Base-by-base conservation (phyloP, 805 yeast species). In the Yamadazyma tumulicola region DNA sequence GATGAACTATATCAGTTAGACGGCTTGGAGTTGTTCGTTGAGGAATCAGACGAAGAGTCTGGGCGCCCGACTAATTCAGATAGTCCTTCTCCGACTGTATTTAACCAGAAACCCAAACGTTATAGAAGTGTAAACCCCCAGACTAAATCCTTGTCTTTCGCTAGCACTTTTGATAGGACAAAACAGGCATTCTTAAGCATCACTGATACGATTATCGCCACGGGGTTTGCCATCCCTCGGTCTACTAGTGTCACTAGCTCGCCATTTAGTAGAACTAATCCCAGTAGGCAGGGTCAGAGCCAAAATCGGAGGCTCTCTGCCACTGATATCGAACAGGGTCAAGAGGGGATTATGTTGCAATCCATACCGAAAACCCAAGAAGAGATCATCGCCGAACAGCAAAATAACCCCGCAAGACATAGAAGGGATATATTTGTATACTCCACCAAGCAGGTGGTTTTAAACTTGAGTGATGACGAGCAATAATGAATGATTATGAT, bases 221-320 rank as follows among this genome's bases (percentile, higher is more conserved):
- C 75, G 31, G 79, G 79, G n/a, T 57, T 78, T 44, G 77, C 79
- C 4, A 69, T 73, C 4, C 77, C 81, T 1, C 51, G 77, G 31
- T 71, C 81, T 0, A 68, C 71, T 20, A 61, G 68, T 46, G 57
- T 34, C 35, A 61, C 61, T 3, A 47, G 38, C 23, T 29, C 43
- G 6, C 37, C 22, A 9, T 26, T 33, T 16, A 31, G 17, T 21
- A 24, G 15, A 8, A 21, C 15, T 14, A 26, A 25, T 10, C 6
- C 8, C 27, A 7, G 14, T 11, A 24, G 27, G 6, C 14, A 12
- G 14, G 14, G 14, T 12, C 14, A 24, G 14, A 17, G 14, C 11
- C 13, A 33, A 12, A 14, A 20, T n/a, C 18, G n/a, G n/a, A 6
- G n/a, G n/a, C 29, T 16, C 15, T 8, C 7, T 24, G 6, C 11